Evolutionary conservation across 1,139 yeast species (phyloP).

Genomic region (Casaregolazyma suthepensis): DNA sequence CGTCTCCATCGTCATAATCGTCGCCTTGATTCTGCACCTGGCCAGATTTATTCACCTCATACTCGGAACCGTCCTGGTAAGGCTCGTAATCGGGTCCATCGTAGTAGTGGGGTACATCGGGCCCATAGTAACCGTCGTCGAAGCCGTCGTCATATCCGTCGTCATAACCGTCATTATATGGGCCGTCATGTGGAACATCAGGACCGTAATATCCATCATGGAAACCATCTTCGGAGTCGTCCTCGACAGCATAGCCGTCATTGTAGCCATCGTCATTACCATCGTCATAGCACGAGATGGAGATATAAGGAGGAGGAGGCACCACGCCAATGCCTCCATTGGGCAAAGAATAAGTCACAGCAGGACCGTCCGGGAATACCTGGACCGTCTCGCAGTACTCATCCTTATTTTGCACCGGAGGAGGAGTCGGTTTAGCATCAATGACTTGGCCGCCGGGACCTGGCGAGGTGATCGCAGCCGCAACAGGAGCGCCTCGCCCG

Average conservation of each 20-base stretch:
- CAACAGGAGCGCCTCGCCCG: not conserved
- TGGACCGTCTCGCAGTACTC: not conserved
- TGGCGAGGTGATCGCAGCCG: not conserved
- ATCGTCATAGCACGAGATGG: not conserved
- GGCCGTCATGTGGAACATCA: not conserved
- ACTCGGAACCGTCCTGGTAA: not conserved
- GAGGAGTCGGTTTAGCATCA: not conserved
- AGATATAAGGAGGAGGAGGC: not conserved
- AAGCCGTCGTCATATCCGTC: not conserved
- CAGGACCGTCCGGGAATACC: not conserved
- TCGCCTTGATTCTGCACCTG: not conserved
- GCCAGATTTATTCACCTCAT: not conserved
- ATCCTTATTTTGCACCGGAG: not conserved
- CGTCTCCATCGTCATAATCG: not conserved
- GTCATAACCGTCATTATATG: not conserved
- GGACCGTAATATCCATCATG: not conserved
- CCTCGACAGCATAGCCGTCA: not conserved
- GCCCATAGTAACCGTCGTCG: not conserved
- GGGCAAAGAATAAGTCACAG: not conserved
- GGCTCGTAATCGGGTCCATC: not conserved
- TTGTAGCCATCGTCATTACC: not conserved
- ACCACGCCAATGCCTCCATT: not conserved
- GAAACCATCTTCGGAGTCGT: not conserved
- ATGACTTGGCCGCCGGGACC: not conserved
- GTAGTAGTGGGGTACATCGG: not conserved